These are phyloP conservation scores for Geotrichum citri-aurantii DNA, from an alignment of 1,139 yeast species.

Conservation along the genomic window DNA sequence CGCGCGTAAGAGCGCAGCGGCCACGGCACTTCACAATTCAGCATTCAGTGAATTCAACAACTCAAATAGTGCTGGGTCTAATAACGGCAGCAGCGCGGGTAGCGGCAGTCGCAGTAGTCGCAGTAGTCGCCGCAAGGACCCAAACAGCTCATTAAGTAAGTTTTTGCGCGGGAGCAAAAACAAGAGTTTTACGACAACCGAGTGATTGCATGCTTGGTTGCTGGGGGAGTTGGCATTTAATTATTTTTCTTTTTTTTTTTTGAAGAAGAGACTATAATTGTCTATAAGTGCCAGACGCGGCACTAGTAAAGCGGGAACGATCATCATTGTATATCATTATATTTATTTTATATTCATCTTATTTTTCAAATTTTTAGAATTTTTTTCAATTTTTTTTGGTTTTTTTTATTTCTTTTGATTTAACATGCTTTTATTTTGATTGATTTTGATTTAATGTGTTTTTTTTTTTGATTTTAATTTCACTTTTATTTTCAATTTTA, in stretches of 20 bases:
- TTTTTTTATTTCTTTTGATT: too few relatives aligned
- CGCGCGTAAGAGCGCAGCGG: constrained; percentile 87
- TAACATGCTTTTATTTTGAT: too few relatives aligned
- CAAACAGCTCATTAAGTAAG: background rate
- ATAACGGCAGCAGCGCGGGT: background rate
- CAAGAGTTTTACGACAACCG: background rate
- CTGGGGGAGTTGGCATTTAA: background rate
- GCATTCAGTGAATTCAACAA: constrained; percentile 40
- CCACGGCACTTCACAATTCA: constrained; percentile 86
- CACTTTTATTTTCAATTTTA: too few relatives aligned
- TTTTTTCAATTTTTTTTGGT: too few relatives aligned
- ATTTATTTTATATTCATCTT: background rate
- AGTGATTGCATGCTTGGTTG: background rate
- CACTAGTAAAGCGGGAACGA: background rate
- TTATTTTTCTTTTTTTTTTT: background rate
- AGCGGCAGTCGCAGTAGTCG: background rate
- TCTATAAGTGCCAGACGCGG: background rate
- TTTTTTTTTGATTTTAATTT: too few relatives aligned
- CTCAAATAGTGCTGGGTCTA: background rate
- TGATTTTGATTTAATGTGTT: background rate
- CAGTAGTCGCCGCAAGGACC: background rate
- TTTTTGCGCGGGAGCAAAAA: background rate
- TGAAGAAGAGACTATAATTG: background rate
- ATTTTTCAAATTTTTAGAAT: too few relatives aligned
- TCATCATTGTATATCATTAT: background rate